Evolutionary conservation across 768 basidiomycete genomes (phyloP).

Genomic region (Russula compacta): DNA sequence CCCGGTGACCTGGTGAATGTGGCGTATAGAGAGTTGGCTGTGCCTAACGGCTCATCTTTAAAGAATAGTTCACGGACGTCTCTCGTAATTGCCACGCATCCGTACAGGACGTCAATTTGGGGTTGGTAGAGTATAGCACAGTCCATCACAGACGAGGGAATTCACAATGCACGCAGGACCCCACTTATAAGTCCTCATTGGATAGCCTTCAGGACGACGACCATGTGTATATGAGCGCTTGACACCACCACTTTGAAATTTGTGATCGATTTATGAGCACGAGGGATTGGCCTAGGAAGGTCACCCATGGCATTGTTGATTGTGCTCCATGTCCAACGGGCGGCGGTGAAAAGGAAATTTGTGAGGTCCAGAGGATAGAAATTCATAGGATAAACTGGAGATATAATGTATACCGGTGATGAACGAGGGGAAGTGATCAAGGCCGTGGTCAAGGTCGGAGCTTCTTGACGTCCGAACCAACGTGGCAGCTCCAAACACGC

Average conservation of each 20-base stretch:
- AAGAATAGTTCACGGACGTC: background rate
- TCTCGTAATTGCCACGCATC: background rate
- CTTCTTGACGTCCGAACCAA: too few species aligned
- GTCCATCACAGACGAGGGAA: background rate
- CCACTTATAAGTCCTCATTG: background rate
- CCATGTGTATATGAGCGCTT: background rate
- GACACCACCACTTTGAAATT: background rate
- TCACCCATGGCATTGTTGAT: background rate
- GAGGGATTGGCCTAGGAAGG: background rate
- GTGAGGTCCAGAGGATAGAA: too few species aligned
- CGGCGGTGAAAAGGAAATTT: too few species aligned
- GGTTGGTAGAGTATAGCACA: background rate
- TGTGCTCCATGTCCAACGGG: background rate
- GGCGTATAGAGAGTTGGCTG: background rate
- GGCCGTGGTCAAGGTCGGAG: too few species aligned
- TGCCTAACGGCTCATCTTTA: background rate
- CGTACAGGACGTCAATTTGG: background rate
- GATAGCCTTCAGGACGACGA: background rate
- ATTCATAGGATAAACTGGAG: background rate
- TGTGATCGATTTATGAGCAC: background rate
- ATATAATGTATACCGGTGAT: background rate
- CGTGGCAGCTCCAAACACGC: too few species aligned
- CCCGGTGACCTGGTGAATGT: background rate
- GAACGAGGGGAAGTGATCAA: background rate
- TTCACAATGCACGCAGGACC: background rate